Percentiles rank a stretch among this genome's conserved stretches.
These are phyloP conservation scores for Leccinum longicurvipes DNA, from an alignment of 768 basidiomycete species.

Conservation along the genomic window DNA sequence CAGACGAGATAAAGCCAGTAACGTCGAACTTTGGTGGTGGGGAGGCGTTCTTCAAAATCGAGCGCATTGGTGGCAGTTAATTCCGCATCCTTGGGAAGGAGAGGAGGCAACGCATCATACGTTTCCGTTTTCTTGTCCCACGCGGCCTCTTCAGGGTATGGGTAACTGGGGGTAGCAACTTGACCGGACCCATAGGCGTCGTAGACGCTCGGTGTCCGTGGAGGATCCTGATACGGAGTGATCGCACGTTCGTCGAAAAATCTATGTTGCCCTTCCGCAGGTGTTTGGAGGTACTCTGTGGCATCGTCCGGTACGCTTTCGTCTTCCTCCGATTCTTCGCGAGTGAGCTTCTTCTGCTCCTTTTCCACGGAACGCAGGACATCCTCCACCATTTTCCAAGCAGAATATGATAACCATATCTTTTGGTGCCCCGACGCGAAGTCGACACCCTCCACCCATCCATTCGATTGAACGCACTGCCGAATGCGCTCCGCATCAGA, in stretches of 20 bases:
- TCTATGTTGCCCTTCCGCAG: constrained; percentile 28
- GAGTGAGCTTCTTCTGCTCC: constrained; percentile 40
- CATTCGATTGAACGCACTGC: constrained; percentile 47
- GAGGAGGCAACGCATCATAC: constrained; percentile 29
- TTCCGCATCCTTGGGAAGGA: constrained; percentile 35
- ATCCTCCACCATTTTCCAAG: constrained; percentile 64
- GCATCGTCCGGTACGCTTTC: constrained; percentile 43
- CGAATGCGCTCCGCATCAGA: constrained; percentile 46
- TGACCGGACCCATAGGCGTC: constrained; percentile 24
- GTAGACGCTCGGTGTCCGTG: constrained; percentile 28
- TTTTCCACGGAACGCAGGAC: constrained; percentile 49
- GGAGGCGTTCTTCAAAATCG: constrained; percentile 51
- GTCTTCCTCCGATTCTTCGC: constrained; percentile 43
- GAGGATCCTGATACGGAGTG: constrained; percentile 30
- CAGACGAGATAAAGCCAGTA: constrained; percentile 60
- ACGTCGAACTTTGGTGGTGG: constrained; percentile 51
- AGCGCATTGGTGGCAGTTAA: constrained; percentile 43
- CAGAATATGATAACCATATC: constrained; percentile 54
- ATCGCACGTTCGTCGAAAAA: constrained; percentile 31
- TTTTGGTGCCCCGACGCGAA: constrained; percentile 49
- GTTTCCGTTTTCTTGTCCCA: constrained; percentile 43
- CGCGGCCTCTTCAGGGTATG: constrained; percentile 34
- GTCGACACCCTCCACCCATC: constrained; percentile 54
- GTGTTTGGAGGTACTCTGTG: constrained; percentile 38
- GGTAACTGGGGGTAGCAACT: constrained; percentile 22